Percentiles rank a stretch among this genome's conserved stretches.
Evolutionary conservation across 371 early-diverging fungal species (phyloP).

Genomic region (Mucor plumbeus): DNA sequence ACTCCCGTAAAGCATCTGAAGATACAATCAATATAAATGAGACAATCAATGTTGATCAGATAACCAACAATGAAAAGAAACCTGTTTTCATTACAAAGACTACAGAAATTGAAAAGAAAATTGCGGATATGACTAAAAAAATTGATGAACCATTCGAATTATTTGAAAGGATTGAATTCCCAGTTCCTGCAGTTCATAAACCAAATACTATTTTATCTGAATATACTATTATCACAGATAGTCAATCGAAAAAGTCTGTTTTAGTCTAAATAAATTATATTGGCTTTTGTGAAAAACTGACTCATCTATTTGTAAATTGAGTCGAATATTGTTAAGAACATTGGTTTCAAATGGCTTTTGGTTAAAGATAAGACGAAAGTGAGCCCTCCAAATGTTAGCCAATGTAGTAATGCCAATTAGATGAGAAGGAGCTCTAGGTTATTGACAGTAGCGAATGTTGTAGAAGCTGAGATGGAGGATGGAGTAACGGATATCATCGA

Average conservation of each 20-base stretch:
- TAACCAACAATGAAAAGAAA: not conserved
- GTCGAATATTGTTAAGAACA: too few relatives aligned
- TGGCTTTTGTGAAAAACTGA: not conserved
- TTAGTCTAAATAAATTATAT: constrained; percentile 1
- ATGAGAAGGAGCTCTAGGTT: too few relatives aligned
- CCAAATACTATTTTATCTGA: constrained; percentile 22
- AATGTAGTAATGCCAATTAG: too few relatives aligned
- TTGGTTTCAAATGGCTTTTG: too few relatives aligned
- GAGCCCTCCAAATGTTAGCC: too few relatives aligned
- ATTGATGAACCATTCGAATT: constrained; percentile 5
- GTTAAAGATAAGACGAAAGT: too few relatives aligned
- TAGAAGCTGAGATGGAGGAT: too few relatives aligned
- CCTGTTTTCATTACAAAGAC: not conserved
- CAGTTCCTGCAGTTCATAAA: not conserved
- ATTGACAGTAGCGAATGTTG: too few relatives aligned
- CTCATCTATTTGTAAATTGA: too few relatives aligned
- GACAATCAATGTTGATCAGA: not conserved
- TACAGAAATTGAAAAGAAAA: not conserved
- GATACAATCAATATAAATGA: not conserved
- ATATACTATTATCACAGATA: constrained; percentile 9
- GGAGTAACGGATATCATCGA: too few relatives aligned
- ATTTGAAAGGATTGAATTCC: constrained; percentile 7
- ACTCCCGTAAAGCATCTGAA: not conserved
- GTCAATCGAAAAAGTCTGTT: constrained; percentile 4
- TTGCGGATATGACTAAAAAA: not conserved